These are phyloP conservation scores for Aulographum hederae DNA, from an alignment of 2,329 filamentous ascomycete genomes.

Conservation along the genomic window DNA sequence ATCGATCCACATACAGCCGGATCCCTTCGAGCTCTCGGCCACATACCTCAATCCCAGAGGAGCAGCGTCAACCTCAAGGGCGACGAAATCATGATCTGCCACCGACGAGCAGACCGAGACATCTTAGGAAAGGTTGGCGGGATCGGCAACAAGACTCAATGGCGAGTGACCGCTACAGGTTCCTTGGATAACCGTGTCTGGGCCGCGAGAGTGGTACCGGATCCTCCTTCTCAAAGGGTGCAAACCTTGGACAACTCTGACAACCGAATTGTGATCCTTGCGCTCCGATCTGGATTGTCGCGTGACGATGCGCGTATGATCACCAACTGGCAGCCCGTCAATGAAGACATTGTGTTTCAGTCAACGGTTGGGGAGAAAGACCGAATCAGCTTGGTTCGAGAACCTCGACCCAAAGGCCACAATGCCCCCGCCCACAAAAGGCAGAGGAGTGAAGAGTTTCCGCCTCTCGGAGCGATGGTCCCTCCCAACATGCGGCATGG, in stretches of 20 bases:
- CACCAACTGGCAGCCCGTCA: slow-evolving; percentile 62
- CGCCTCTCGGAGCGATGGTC: too few species aligned
- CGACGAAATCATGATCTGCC: slow-evolving; percentile 77
- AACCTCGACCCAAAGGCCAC: too few species aligned
- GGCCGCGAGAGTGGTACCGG: slow-evolving; percentile 64
- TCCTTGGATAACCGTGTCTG: slow-evolving; percentile 67
- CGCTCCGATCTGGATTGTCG: slow-evolving; percentile 54
- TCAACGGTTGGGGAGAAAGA: slow-evolving; percentile 75
- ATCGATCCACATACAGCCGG: slow-evolving; percentile 55
- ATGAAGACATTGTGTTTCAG: slow-evolving; percentile 59
- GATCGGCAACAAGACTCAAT: slow-evolving; percentile 64
- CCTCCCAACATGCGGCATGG: too few species aligned
- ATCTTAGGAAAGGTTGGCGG: slow-evolving; percentile 75
- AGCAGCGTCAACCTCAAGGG: slow-evolving; percentile 70
- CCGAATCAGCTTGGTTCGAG: too few species aligned
- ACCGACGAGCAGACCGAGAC: slow-evolving; percentile 42
- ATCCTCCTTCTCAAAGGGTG: slow-evolving; percentile 35
- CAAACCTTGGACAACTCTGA: slow-evolving; percentile 51
- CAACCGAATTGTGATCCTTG: slow-evolving; percentile 53
- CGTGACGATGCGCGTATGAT: slow-evolving; percentile 71
- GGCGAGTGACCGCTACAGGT: slow-evolving; percentile 64
- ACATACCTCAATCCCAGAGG: slow-evolving; percentile 35
- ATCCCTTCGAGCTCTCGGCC: slow-evolving; percentile 49
- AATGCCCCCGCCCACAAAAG: too few species aligned
- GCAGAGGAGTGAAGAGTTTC: too few species aligned